These are phyloP conservation scores for Ogataea neopini DNA, from an alignment of 805 yeast species.

Conservation along the genomic window DNA sequence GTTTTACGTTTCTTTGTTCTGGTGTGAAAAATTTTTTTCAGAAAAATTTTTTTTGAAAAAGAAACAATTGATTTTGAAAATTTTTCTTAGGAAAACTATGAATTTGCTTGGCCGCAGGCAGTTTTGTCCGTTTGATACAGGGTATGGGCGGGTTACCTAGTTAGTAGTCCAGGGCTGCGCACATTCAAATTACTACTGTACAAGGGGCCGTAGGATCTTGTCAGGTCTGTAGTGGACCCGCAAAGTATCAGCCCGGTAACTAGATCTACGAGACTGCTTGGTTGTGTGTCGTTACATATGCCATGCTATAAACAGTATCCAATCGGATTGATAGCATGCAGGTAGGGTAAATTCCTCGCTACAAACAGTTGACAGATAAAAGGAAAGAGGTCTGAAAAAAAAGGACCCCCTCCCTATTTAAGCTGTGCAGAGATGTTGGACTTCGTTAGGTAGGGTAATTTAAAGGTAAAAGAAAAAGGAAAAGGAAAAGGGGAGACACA, in stretches of 20 bases:
- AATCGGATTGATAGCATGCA: not conserved
- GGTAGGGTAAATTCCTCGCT: conserved; percentile 2
- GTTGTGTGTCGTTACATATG: not conserved
- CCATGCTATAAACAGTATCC: not conserved
- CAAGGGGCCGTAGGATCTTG: too few relatives aligned
- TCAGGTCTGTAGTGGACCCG: too few relatives aligned
- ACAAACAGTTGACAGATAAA: not conserved
- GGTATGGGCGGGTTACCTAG: too few relatives aligned
- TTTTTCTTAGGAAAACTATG: conserved; percentile 2
- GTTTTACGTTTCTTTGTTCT: conserved; percentile 5
- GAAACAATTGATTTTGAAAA: conserved; percentile 10
- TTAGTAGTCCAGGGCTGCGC: too few relatives aligned
- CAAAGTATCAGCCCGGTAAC: too few relatives aligned
- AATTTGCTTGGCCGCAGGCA: not conserved
- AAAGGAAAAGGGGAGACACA: too few relatives aligned
- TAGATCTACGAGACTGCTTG: not conserved
- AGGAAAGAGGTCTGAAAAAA: not conserved
- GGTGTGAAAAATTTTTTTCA: conserved; percentile 14
- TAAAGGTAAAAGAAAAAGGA: not conserved
- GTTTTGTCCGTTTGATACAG: not conserved
- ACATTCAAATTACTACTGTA: too few relatives aligned
- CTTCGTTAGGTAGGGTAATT: not conserved
- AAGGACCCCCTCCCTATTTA: not conserved
- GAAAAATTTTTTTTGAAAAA: conserved; percentile 4
- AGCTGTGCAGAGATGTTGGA: not conserved